A percentile compares a stretch with the other conserved stretches of the same genome.
These are phyloP conservation scores for Gracilaria gracilis DNA, from an alignment of 23 red algal species.

Conservation along the genomic window DNA sequence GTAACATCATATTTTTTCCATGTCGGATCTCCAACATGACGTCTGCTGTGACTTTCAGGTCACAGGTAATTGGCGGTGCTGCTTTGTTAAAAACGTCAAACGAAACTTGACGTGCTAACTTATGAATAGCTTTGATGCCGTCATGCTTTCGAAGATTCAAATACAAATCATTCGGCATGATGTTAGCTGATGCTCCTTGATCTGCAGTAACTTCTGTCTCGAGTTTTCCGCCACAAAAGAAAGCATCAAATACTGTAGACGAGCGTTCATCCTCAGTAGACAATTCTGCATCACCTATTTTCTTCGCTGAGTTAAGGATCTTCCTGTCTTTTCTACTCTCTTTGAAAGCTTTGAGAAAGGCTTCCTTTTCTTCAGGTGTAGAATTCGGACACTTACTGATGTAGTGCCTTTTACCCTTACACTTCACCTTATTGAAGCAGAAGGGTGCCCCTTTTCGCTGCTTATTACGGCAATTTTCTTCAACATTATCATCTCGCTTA, in stretches of 20 bases:
- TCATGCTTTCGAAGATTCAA: not conserved
- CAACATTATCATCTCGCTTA: not conserved
- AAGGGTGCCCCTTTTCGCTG: not conserved
- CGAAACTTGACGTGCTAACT: not conserved
- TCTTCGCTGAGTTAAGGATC: not conserved
- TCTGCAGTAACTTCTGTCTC: conserved; percentile 13
- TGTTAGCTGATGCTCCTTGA: conserved; percentile 29
- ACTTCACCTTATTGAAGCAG: conserved; percentile 1
- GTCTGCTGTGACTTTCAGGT: not conserved
- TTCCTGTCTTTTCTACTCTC: not conserved
- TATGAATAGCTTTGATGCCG: not conserved
- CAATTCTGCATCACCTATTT: not conserved
- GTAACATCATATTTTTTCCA: conserved; percentile 22
- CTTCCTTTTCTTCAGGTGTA: not conserved
- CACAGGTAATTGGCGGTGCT: not conserved
- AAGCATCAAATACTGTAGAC: conserved; percentile 7
- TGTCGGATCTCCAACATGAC: conserved; percentile 15
- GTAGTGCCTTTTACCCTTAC: not conserved
- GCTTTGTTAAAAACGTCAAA: not conserved
- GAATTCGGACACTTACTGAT: conserved; percentile 6
- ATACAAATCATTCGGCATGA: conserved; percentile 14
- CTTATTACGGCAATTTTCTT: not conserved
- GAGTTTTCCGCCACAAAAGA: not conserved
- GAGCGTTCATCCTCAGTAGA: not conserved
- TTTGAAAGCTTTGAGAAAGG: not conserved